Percentiles rank a stretch among this genome's conserved stretches.
Evolutionary conservation across 1,284 basidiomycete genomes (phyloP).

Genomic region (Tilletia horrida): DNA sequence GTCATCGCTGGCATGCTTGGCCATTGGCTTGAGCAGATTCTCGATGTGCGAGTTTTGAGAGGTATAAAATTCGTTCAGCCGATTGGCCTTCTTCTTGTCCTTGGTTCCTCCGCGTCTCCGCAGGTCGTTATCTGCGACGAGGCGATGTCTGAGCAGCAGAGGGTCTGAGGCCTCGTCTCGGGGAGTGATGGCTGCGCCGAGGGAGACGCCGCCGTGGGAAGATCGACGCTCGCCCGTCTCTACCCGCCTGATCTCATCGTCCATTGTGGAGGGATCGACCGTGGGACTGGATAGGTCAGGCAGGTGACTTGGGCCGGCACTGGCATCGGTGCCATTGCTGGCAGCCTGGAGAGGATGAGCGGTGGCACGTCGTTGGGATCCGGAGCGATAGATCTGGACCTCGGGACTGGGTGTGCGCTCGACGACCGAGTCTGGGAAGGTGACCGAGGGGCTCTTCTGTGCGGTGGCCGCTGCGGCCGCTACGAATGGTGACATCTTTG

Average conservation of each 20-base stretch:
- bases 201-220: constrained; percentile 1
- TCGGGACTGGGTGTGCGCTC: constrained; percentile 16
- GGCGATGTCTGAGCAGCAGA: constrained; percentile 54
- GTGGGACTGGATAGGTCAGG: too few species aligned
- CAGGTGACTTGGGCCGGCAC: neutral
- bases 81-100: constrained; percentile 53
- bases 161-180: constrained; percentile 55
- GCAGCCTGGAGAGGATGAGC: constrained; percentile 1
- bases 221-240: constrained; percentile 5
- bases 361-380: neutral
- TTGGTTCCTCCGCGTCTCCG: constrained; percentile 2
- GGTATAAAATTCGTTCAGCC: constrained; percentile 69
- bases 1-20: constrained; percentile 74
- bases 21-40: constrained; percentile 80
- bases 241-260: constrained; percentile 11
- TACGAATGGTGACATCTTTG: constrained; percentile 7
- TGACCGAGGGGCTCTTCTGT: neutral
- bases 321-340: neutral
- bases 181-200: constrained; percentile 22
- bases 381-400: constrained; percentile 16
- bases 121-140: constrained; percentile 54
- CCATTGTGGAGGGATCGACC: neutral
- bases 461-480: constrained; percentile 13
- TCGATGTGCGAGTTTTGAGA: constrained; percentile 84
- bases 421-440: neutral